Evolutionary conservation across 768 basidiomycete species (phyloP), one percentile per base, ranked within the genome.

Genomic region (Boletus tomentosulus): DNA sequence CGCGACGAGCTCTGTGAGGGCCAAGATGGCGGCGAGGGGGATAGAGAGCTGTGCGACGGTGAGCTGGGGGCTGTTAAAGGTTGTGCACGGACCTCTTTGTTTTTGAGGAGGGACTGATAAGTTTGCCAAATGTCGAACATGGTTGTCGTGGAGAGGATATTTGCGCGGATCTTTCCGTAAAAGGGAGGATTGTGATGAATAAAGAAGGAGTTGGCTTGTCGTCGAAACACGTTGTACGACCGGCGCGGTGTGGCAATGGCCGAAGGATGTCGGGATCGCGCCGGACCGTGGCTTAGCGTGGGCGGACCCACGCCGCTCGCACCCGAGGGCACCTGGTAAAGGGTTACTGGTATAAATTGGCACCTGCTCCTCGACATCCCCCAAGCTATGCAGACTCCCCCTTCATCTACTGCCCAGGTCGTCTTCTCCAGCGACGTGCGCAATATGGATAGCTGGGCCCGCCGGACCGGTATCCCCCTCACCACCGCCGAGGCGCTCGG

Each of bases 21-120:
- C 82, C 22, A 90, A 76, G 53, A 98, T 92, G 15, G 95, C 95
- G 19, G 93, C 95, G 22, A 96, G 76, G 9, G 94, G 94, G 4
- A 83, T 79, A 0, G 89, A 85, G 51, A 90, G 81, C 89, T 92
- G 42, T 3, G 3, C 3, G 35, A 38, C n/a, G 16, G 15, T 1
- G 16, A 24, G 7, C 6, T 3, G 12, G 12, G 16, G 0, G n/a
- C 0, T 7, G 51, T 3, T 11, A 30, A 13, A 5, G 0, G 12
- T n/a, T 42, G 44, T 7, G 22, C 19, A 71, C 79, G 59, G 62
- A 90, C 92, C 71, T 89, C 69, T 37, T 85, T 79, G 71, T 93
- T 71, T 45, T 76, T 68, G 49, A 92, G 76, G 53, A 85, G 80
- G 54, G 74, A 73, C 53, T 78, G 75, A 58, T 88, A 94, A 15